Percentiles rank a stretch among this genome's conserved stretches.
Evolutionary conservation across 202 grass and related monocot species (phyloP).

Genomic region (Panicum hallii): DNA sequence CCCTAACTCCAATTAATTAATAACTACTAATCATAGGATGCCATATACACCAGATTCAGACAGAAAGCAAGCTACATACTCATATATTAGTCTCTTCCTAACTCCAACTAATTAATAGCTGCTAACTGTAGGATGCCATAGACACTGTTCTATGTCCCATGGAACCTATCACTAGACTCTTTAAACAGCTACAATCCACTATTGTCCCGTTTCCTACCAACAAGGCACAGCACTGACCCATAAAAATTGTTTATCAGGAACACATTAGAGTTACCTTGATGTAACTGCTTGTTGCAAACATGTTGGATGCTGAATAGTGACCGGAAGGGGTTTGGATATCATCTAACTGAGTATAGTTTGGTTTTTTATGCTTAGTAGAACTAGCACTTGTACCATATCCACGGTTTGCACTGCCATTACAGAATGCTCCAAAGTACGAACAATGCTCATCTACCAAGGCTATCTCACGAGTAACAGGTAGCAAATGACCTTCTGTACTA

Average conservation of each 20-base stretch:
- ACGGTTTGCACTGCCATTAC: conserved; percentile 54
- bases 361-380: conserved; percentile 49
- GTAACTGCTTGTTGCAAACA: conserved; percentile 61
- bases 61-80: conserved; percentile 1
- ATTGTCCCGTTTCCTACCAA: not conserved
- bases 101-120: not conserved
- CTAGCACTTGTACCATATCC: conserved; percentile 48
- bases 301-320: conserved; percentile 46
- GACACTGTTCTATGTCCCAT: conserved; percentile 19
- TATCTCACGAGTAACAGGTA: conserved; percentile 85
- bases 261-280: conserved; percentile 70
- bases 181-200: conserved; percentile 4
- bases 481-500: conserved; percentile 97
- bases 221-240: not conserved
- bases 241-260: conserved; percentile 37
- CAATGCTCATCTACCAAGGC: conserved; percentile 85
- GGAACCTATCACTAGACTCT: conserved; percentile 1
- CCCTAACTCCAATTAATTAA: not conserved
- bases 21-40: not conserved
- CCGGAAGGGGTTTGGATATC: conserved; percentile 39
- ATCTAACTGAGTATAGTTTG: conserved; percentile 59
- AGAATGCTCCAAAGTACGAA: conserved; percentile 91
- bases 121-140: conserved; percentile 17
- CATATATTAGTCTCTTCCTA: conserved; percentile 14
- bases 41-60: conserved; percentile 8